These are phyloP conservation scores for Saturnispora quitensis DNA, from an alignment of 805 yeast species.

Conservation along the genomic window DNA sequence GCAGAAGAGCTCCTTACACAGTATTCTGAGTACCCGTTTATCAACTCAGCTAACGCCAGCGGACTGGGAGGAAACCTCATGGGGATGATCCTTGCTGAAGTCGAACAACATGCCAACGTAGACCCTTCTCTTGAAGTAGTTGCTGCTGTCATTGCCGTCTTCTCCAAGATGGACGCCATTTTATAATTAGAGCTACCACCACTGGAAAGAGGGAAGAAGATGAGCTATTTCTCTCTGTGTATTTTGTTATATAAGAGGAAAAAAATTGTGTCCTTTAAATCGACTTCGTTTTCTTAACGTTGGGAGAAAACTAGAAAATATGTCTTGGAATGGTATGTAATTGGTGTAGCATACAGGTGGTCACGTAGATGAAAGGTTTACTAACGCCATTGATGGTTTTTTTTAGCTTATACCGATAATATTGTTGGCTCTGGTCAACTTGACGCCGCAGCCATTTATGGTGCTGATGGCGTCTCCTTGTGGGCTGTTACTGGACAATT, in stretches of 20 bases:
- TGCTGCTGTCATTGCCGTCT: slow-evolving; percentile 87
- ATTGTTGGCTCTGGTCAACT: slow-evolving; percentile 78
- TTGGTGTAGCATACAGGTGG: too few relatives aligned
- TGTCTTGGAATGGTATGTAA: slow-evolving; percentile 31
- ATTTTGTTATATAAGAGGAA: background rate
- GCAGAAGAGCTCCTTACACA: slow-evolving; percentile 87
- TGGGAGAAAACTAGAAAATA: slow-evolving; percentile 1
- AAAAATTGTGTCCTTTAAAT: background rate
- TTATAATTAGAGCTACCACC: slow-evolving; percentile 32
- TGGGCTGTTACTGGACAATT: slow-evolving; percentile 85
- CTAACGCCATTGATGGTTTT: background rate
- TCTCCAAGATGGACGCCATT: slow-evolving; percentile 86
- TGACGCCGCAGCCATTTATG: slow-evolving; percentile 88
- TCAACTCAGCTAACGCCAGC: slow-evolving; percentile 31
- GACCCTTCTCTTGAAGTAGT: slow-evolving; percentile 78
- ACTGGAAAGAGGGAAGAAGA: background rate
- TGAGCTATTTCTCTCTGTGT: slow-evolving; percentile 8
- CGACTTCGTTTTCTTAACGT: background rate
- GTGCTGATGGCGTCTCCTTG: slow-evolving; percentile 86
- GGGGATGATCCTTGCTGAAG: slow-evolving; percentile 38
- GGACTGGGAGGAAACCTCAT: slow-evolving; percentile 69
- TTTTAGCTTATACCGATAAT: slow-evolving; percentile 87
- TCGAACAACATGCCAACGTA: slow-evolving; percentile 37
- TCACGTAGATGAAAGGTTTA: background rate
- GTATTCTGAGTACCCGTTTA: slow-evolving; percentile 79